phyloP scores from a whole-genome alignment of 1,139 yeast species.

The Sugiyamaella castrensis region DNA sequence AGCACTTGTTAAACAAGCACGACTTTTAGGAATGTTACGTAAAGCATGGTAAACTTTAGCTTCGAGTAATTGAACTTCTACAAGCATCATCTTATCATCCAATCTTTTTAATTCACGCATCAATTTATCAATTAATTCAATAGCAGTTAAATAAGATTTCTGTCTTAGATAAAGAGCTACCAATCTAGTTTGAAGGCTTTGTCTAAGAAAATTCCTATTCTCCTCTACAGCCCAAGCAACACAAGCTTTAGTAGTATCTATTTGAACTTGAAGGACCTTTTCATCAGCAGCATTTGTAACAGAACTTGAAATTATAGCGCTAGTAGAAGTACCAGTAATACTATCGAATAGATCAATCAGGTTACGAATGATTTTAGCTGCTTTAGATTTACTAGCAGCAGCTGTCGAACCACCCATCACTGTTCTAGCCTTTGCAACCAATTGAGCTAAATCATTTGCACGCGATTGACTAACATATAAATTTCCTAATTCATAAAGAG shows the following conservation, averaged over 20 bases:
- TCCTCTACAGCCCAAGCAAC: constrained; percentile 84
- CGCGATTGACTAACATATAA: constrained; percentile 39
- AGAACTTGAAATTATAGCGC: constrained; percentile 7
- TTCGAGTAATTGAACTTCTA: constrained; percentile 92
- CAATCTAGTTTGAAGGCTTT: constrained; percentile 79
- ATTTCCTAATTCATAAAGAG: constrained; percentile 37
- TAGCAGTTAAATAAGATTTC: constrained; percentile 64
- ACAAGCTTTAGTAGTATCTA: constrained; percentile 69
- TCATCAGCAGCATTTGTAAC: constrained; percentile 50
- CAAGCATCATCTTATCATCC: constrained; percentile 92
- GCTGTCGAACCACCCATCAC: constrained; percentile 68
- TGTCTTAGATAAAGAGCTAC: constrained; percentile 69
- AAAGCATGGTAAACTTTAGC: constrained; percentile 87
- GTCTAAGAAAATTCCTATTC: constrained; percentile 85
- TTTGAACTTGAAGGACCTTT: constrained; percentile 46
- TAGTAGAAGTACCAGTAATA: constrained; percentile 34
- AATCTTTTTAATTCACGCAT: constrained; percentile 84
- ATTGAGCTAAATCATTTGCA: constrained; percentile 51
- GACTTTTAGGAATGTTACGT: constrained; percentile 86
- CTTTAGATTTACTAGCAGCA: constrained; percentile 61
- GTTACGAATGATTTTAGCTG: constrained; percentile 71
- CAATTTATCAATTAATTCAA: constrained; percentile 66
- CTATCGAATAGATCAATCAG: constrained; percentile 75
- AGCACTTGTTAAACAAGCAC: constrained; percentile 92
- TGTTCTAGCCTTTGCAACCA: constrained; percentile 67